Base-by-base conservation (phyloP, 2,329 filamentous ascomycete species). In the Colletotrichum lentis region DNA sequence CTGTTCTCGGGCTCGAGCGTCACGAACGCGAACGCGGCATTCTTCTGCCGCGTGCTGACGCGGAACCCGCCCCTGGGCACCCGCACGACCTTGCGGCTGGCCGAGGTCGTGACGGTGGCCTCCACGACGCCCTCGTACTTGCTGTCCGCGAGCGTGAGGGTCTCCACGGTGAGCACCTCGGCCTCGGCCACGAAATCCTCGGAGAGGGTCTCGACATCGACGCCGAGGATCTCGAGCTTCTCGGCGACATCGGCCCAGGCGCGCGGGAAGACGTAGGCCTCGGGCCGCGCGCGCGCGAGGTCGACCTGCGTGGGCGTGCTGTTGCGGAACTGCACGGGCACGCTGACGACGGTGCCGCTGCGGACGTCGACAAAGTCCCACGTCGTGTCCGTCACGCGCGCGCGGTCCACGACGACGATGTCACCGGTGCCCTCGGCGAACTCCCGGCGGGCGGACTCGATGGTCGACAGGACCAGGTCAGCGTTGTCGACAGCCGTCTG, bases 11-110 rank as follows among this genome's bases (percentile, higher is more conserved):
- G 76, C 71, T 77, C 76, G 3, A 77, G 67, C 5, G 72, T 73
- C 35, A 72, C 67, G 6, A 77, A 70, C 0, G 75, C 75, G 5
- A 75, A 57, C 0, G 67, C 75, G 0, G 75, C 75, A 4, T 76
- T 77, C 70, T 76, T 76, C 61, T 77, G 76, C 41, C 72, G 70
- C 8, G 76, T 75, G 70, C 74, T 77, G 1, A 77, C 71, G 8
- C 72, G 64, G 60, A 76, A 77, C 35, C 75, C 75, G 3, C 76
- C 76, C 1, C 64, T 66, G 0, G 74, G 76, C 2, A 77, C 37
- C 10, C 55, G 72, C 1, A 76, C 43, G 1, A 73, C 58, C 10
- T 53, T 66, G 18, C 68, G 58, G 22, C 68, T 62, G 0, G 71
- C 20, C 35, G 74, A 61, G 0, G 75, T 70, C 0, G 71, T 72